Percentiles rank a stretch among this genome's conserved stretches.
These are phyloP conservation scores for Aurantiochytrium sp. DNA, from an alignment of 108 stramenopile species.

Conservation along the genomic window DNA sequence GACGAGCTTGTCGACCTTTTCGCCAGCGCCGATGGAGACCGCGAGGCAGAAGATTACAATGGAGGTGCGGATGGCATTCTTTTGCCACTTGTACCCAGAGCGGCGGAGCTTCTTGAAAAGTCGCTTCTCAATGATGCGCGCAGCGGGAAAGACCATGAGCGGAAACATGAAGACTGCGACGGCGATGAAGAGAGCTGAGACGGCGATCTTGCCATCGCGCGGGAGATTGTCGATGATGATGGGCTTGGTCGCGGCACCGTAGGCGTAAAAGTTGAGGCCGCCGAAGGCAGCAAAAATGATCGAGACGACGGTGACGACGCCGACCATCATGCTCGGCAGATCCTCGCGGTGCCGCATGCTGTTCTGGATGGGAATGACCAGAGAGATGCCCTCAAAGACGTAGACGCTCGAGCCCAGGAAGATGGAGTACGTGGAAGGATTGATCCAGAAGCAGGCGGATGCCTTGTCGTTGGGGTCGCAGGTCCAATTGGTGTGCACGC, in stretches of 20 bases:
- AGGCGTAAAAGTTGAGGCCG: constrained; percentile 16
- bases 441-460: constrained; percentile 24
- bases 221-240: not conserved
- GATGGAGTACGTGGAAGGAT: constrained; percentile 9
- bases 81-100: constrained; percentile 31
- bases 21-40: not conserved
- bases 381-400: constrained; percentile 11
- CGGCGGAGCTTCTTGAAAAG: constrained; percentile 20
- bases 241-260: not conserved
- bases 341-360: not conserved
- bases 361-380: constrained; percentile 23
- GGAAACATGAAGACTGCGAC: constrained; percentile 26
- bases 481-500: not conserved
- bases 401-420: not conserved
- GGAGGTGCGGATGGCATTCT: not conserved
- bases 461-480: not conserved
- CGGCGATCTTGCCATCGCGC: not conserved
- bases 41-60: not conserved
- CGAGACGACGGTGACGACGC: not conserved
- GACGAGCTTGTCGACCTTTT: constrained; percentile 24
- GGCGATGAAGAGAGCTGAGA: not conserved
- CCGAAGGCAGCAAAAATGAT: not conserved
- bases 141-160: constrained; percentile 28
- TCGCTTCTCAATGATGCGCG: constrained; percentile 24
- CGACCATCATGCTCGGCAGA: not conserved